Base-by-base conservation (phyloP, 345 rosid species). In the Barbarea vulgaris region DNA sequence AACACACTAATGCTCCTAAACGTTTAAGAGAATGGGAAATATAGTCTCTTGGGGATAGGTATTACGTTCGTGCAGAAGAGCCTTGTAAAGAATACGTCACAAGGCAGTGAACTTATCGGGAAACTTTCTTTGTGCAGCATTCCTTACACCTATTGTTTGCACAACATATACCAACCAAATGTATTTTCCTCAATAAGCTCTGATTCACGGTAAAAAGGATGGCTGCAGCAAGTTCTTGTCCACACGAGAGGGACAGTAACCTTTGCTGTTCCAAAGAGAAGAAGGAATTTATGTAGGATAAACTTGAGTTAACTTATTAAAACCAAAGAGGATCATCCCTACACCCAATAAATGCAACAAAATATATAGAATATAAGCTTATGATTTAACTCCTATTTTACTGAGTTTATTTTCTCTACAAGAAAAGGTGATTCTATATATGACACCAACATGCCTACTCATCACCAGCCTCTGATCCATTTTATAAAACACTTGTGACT, bases 171-270 rank as follows among this genome's bases (percentile, higher is more conserved):
- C 25, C 44, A 82, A 95, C 97, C 99, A 17, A 87, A 93, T 71
- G 83, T 78, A 41, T 86, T 82, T 76, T 90, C 97, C 3, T 86
- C 75, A 58, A 89, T 86, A 71, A 92, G 97, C 84, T 92, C 97
- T 8, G 96, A 84, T 36, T 95, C 97, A 70, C 97, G 93, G 83
- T 86, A 87, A 47, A 95, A 81, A 74, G 97, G 99, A 76, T 95
- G 99, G 86, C 99, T 95, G 82, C 99, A 95, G 81, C 99, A 95
- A 52, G 97, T 87, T 88, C 90, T 95, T 48, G 99, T 95, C 99
- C 99, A 95, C 70, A 90, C 97, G 14, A 90, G 97, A 76, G 97
- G 97, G 76, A 95, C 92, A 5, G 99, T 95, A 64, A 95, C 52
- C 99, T 88, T 95, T 95, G 97, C 99, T 95, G 88, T 66, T 58